Evolutionary conservation across 2,329 filamentous ascomycete species (phyloP), one percentile per base, ranked within the genome.

Genomic region (Stachybotrys elegans): DNA sequence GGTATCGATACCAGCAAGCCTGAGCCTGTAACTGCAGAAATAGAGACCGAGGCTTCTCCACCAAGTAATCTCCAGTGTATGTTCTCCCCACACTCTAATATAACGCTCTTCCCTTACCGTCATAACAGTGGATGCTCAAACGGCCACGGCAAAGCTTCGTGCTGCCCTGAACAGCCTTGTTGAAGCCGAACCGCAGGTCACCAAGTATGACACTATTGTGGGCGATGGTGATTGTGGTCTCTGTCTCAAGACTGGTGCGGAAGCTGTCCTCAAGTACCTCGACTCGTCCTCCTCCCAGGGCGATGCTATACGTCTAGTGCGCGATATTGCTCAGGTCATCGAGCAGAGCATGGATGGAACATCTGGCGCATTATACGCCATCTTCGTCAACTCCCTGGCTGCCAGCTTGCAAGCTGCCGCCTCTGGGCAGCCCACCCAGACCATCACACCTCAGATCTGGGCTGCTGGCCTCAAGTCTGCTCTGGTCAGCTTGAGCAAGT

Each of bases 281-380:
- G 29, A 39, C 72, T 77, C 55, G 70, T 86, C 51, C 12, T n/a
- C 27, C 4, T 25, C 32, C 5, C n/a, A 44, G 12, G 20, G 38
- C 9, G 48, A 50, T 22, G 39, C 41, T 1, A 40, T 50, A 6
- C 43, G 31, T 11, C 29, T 48, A 17, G 45, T 53, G 22, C 47
- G 43, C 22, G 25, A 39, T 23, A 48, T 50, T 39, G 79, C 79
- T 45, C 72, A 73, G 22, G 73, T 83, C 2, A 79, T 88, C 14
- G 84, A 88, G 59, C 75, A 73, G 38, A 77, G 70, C 45, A 88
- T 88, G 84, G 84, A 87, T 57, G 85, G 84, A 41, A 88, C 84
- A 6, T 84, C 80, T 1, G 84, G 84, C 27, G 84, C 84, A 13
- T 73, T 88, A 38, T 87, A 86, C 60, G 80, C 83, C 42, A 89